Base-by-base conservation (phyloP, 2,329 filamentous ascomycete species). In the Xylaria polymorpha region DNA sequence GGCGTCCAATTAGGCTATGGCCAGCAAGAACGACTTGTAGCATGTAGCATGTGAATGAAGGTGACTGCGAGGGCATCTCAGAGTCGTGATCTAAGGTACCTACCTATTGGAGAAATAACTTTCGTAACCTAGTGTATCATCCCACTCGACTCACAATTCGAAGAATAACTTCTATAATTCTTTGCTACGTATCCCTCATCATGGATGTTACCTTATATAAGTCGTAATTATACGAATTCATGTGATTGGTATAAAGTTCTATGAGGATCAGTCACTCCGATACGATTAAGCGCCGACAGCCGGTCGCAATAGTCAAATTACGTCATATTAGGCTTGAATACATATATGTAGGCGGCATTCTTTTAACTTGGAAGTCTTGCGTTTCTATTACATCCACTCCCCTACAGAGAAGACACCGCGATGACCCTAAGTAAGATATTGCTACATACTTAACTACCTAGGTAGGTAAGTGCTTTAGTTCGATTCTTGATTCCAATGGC, bases 291-390 rank as follows among this genome's bases (percentile, higher is more conserved):
- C n/a, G 51, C 51, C 67, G 62, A 69, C 22, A 66, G 51, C 58
- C 51, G 62, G 43, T 14, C 22, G 41, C 53, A 20, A 62, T 62
- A 22, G 14, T 20, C 25, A 29, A 61, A 62, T 69, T 69, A 69
- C 67, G 67, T 69, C 67, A 68, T 66, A 66, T 44, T 15, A 10
- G 51, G 18, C 32, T 3, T 51, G 14, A 55, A 56, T 37, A 20
- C 12, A 6, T 15, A n/a, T n/a, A n/a, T n/a, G n/a, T n/a, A n/a
- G 41, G 56, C 35, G 3, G 3, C n/a, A n/a, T 57, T 22, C 37
- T 51, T 50, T 61, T 5, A 8, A n/a, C 25, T 29, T 29, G 25
- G 25, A 3, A 48, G 25, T 39, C n/a, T 50, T 22, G 18, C 25
- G 25, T 58, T 35, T 48, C 2, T 10, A 46, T 39, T 44, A 53